phyloP scores from a whole-genome alignment of 108 stramenopile genomes.

The Nannochloropsis granulata region DNA sequence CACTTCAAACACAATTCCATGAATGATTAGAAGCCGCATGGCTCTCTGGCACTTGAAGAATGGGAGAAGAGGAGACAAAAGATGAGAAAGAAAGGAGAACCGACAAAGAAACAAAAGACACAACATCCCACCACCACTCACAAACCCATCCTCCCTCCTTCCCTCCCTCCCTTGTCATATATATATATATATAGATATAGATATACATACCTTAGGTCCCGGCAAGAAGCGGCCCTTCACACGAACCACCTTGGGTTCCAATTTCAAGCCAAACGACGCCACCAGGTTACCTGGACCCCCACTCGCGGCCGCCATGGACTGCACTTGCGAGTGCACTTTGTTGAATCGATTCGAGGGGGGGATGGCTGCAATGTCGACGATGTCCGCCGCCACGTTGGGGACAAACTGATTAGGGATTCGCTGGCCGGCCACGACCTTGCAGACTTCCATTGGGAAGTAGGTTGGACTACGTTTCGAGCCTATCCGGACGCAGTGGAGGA shows the following conservation, averaged over 20 bases:
- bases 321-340: not conserved
- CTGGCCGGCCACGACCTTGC: not conserved
- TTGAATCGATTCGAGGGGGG: not conserved
- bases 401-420: not conserved
- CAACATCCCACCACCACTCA: not conserved
- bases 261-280: not conserved
- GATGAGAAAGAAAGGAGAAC: too few species aligned
- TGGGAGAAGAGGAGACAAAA: too few species aligned
- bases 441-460: not conserved
- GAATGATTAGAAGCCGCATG: not conserved
- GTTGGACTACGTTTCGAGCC: not conserved
- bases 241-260: not conserved
- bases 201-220: not conserved
- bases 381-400: not conserved
- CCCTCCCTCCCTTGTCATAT: not conserved
- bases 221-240: not conserved
- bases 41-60: too few species aligned
- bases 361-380: not conserved
- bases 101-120: too few species aligned
- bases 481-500: not conserved
- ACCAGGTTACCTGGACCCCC: not conserved
- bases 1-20: not conserved
- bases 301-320: not conserved
- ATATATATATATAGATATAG: not conserved
- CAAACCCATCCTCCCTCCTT: not conserved